Base-by-base conservation (phyloP, 1,284 basidiomycete species). In the Pascua guehoae region DNA sequence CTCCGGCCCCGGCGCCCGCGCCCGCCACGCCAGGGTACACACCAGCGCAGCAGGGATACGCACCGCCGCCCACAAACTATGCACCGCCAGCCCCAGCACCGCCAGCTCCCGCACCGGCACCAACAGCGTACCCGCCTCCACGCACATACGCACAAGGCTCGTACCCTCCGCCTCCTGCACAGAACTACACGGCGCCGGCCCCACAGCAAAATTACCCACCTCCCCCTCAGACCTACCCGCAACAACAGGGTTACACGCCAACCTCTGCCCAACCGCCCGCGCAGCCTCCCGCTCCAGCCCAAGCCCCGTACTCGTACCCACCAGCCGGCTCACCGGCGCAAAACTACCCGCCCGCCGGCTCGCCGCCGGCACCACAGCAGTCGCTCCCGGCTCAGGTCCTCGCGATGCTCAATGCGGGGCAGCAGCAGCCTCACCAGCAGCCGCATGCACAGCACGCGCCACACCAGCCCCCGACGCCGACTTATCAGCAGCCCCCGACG, bases 331-430 rank as follows among this genome's bases (percentile, higher is more conserved):
- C 24, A 4, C 44, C 44, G 8, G n/a, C 40, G 37, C 40, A 52
- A 5, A 36, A 16, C 12, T 51, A 48, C 18, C n/a, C 45, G 1
- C n/a, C 45, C 4, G 24, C 41, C 14, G 16, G 18, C 42, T 49
- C 47, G 11, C 55, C 61, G 47, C 70, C 79, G 41, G 71, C 77
- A 14, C 68, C 78, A 42, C 59, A 73, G 7, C 65, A 57, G 2
- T 42, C 56, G 8, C 55, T 88, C 32, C 85, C 86, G 5, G 82
- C 85, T 0, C 85, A 85, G 64, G 79, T 87, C n/a, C 74, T 86
- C 47, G 84, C 86, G 0, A 67, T 87, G 49, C 72, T 87, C 17
- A 85, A 86, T 66, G 40, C 47, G 12, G 57, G 41, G 12, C 59
- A 44, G 41, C 54, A 49, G 48, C 51, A 41, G 12, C 43, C 40